These are phyloP conservation scores for Aspergillus oerlinghausenensis DNA, from an alignment of 2,329 filamentous ascomycete genomes.

Conservation along the genomic window DNA sequence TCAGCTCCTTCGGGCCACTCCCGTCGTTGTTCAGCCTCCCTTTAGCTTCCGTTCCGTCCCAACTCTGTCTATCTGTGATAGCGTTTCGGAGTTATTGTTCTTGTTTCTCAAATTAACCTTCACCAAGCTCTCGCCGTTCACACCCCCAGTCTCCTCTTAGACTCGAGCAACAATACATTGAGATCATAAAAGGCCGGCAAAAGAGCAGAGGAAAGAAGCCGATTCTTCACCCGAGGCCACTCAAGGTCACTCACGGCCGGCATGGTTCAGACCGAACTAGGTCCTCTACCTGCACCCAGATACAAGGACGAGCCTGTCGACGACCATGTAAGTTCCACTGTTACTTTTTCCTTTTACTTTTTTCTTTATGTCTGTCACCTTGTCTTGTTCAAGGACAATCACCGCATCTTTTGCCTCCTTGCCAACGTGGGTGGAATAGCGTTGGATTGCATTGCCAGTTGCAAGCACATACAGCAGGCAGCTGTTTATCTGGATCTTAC, in stretches of 20 bases:
- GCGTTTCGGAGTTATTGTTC: constrained; percentile 15
- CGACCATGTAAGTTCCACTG: constrained; percentile 41
- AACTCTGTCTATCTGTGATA: constrained; percentile 18
- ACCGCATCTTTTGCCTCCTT: not conserved
- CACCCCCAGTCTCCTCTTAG: constrained; percentile 10
- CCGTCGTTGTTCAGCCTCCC: constrained; percentile 16
- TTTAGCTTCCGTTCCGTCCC: constrained; percentile 20
- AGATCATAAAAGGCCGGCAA: constrained; percentile 4
- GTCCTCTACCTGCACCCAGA: constrained; percentile 32
- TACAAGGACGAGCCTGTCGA: constrained; percentile 47
- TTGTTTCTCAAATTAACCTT: constrained; percentile 12
- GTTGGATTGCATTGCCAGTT: not conserved
- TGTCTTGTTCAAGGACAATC: not conserved
- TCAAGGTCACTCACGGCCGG: constrained; percentile 36
- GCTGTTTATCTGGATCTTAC: not conserved
- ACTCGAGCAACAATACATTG: not conserved
- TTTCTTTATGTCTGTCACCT: constrained; percentile 10
- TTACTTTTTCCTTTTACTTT: constrained; percentile 14
- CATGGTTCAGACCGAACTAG: constrained; percentile 42
- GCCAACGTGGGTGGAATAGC: not conserved
- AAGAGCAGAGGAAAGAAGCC: constrained; percentile 3
- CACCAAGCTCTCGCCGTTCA: constrained; percentile 11
- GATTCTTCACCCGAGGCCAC: constrained; percentile 18
- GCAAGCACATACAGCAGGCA: not conserved
- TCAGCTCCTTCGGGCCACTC: constrained; percentile 22